Conservation (phyloP, 2,329 filamentous ascomycete genomes). For the Bipolaris gigantea region DNA sequence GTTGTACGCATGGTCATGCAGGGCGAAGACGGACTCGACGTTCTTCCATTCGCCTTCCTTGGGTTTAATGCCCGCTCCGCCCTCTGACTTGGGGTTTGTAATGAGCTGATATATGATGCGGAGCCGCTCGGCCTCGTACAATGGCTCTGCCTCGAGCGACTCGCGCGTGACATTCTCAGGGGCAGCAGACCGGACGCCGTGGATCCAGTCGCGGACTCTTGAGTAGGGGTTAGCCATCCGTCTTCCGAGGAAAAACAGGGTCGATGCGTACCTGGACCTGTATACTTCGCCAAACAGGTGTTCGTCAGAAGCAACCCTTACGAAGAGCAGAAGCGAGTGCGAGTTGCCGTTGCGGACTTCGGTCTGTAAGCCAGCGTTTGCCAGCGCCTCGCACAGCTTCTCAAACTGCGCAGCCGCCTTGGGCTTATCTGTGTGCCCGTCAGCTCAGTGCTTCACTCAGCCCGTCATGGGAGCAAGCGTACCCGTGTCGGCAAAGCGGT, state of each 20-base stretch:
- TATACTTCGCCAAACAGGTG: constrained; percentile 81
- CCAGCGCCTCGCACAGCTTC: constrained; percentile 73
- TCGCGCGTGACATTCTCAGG: constrained; percentile 72
- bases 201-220: constrained; percentile 93
- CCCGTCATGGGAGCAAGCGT: constrained; percentile 26
- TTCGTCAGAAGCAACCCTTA: constrained; percentile 74
- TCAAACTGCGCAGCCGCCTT: constrained; percentile 76
- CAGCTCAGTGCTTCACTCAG: constrained; percentile 15
- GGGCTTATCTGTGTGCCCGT: constrained; percentile 57
- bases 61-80: constrained; percentile 55
- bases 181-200: constrained; percentile 77
- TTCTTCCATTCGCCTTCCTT: constrained; percentile 55
- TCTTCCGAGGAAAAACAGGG: background rate
- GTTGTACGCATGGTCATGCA: constrained; percentile 56
- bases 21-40: constrained; percentile 53
- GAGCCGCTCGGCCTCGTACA: constrained; percentile 85
- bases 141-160: constrained; percentile 70
- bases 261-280: constrained; percentile 63
- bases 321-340: constrained; percentile 77
- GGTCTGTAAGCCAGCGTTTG: constrained; percentile 77
- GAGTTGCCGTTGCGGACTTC: constrained; percentile 82
- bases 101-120: constrained; percentile 82
- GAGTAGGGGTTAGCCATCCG: background rate
- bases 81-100: constrained; percentile 51
- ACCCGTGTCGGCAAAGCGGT: constrained; percentile 71